These are phyloP conservation scores for Suillus subaureus DNA, from an alignment of 768 basidiomycete species.

Conservation along the genomic window DNA sequence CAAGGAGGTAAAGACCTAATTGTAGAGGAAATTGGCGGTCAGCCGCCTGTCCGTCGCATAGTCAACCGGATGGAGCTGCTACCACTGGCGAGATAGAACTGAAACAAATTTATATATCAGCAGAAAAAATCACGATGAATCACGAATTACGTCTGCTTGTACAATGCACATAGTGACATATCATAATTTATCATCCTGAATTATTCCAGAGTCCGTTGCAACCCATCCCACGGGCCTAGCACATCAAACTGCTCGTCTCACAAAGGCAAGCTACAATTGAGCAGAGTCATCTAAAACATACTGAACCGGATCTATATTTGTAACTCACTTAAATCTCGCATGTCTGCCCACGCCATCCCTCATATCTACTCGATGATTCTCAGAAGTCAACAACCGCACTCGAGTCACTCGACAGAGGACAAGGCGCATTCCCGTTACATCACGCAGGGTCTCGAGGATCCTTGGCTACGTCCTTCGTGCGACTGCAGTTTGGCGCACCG, in stretches of 20 bases:
- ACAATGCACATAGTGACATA: not conserved
- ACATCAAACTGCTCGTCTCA: not conserved
- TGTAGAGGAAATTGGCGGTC: not conserved
- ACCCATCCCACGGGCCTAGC: not conserved
- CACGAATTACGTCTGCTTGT: not conserved
- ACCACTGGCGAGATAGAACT: not conserved
- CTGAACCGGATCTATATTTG: not conserved
- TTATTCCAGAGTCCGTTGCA: not conserved
- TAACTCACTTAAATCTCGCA: not conserved
- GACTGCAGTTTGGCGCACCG: not conserved
- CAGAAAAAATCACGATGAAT: not conserved
- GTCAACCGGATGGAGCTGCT: not conserved
- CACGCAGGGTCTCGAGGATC: not conserved
- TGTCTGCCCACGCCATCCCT: not conserved
- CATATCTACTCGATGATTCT: not conserved
- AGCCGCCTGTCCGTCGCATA: not conserved
- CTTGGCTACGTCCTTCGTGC: not conserved
- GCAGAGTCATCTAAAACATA: not conserved
- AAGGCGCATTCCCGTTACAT: not conserved
- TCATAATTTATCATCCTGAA: not conserved
- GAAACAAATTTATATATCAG: not conserved
- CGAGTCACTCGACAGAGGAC: not conserved
- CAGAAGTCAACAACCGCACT: not conserved
- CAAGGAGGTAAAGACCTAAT: not conserved
- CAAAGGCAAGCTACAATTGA: not conserved